Base-by-base conservation (phyloP, 2,329 filamentous ascomycete genomes). In the Penicillium sp. region DNA sequence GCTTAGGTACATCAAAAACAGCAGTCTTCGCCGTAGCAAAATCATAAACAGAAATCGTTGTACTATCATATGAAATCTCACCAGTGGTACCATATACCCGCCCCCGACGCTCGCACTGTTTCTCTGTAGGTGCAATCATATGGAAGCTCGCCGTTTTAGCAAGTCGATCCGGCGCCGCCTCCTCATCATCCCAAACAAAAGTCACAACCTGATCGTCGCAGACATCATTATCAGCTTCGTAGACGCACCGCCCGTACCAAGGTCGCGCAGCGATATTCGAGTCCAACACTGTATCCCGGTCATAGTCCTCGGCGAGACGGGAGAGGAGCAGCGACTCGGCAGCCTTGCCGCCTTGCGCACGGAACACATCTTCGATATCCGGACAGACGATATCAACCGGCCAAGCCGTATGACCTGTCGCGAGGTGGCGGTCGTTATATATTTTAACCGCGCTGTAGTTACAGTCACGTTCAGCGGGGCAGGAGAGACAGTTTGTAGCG, bases 181-280 rank as follows among this genome's bases (percentile, higher is more conserved):
- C 58, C 33, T 90, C 87, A 45, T 95, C 90, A 13, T 92, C 89
- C 92, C 93, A 97, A 4, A 84, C 86, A 52, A 97, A 85, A 0
- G 89, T 93, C 21, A 97, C 94, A 27, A 89, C 84, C 73, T 97
- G 93, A 69, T 97, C 91, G 73, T 99, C 94, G 68, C 88, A 91
- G 42, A 97, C 94, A 69, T 95, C 87, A 75, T 97, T 99, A 76
- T 96, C 92, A 5, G 88, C 81, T 72, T 97, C 94, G 77, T 88
- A 97, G 1, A 97, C 94, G 71, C 94, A 99, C n/a, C 93, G 86
- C 0, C 94, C 94, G 70, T 92, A 97, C 91, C 92, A 88, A 1
- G 81, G 77, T 5, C 83, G 73, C 12, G 69, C 67, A 49, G 81
- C 78, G 5, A 86, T 78, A n/a, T 79, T 73, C 12, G 59, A 62